Evolutionary conservation across 1,284 basidiomycete genomes (phyloP), one percentile per base, ranked within the genome.

Genomic region (Leccinum griseonigrum): DNA sequence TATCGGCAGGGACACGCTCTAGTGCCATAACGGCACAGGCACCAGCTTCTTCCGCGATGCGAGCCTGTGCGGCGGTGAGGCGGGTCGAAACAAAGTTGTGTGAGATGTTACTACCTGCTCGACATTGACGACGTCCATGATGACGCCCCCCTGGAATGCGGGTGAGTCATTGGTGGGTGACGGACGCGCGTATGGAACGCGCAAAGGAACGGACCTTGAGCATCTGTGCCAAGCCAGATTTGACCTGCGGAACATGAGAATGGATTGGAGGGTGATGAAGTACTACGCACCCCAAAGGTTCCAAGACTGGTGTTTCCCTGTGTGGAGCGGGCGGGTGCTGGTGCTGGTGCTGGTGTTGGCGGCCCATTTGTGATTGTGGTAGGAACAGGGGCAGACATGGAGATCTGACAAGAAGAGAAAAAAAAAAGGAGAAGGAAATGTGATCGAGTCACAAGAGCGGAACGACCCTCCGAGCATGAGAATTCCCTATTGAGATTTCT

Each of bases 1-100:
- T 99, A 74, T 98, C 95, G 36, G 97, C 96, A 18, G 97, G 97
- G 13, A 99, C 95, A 66, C 97, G 85, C 77, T 98, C 95, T 8
- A 96, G 83, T 13, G 94, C 95, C 97, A 99, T 98, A 66, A 99
- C 97, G 65, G 97, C 97, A 75, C 94, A 95, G 13, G 97, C 97
- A 63, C 97, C 97, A 10, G 97, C 97, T 74, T 97, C 95, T 74
- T 98, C 97, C 62, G 97, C 97, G 69, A 98, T 96, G 66, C 94
- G 90, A 63, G 97, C 97, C 88, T 95, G 68, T 38, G 58, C 13
- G 52, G 59, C 10, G 43, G 43, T 46, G 43, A 46, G 43, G 50
- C 16, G 9, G 52, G 32, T 62, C 36, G 58, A 70, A 43, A 55
- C 9, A 34, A 58, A 1, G 5, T 13, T 8, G 18, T 26, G 1